A percentile compares a stretch with the other conserved stretches of the same genome.
These are phyloP conservation scores for Zelonia costaricensis DNA, from an alignment of 208 protist species.

Conservation along the genomic window DNA sequence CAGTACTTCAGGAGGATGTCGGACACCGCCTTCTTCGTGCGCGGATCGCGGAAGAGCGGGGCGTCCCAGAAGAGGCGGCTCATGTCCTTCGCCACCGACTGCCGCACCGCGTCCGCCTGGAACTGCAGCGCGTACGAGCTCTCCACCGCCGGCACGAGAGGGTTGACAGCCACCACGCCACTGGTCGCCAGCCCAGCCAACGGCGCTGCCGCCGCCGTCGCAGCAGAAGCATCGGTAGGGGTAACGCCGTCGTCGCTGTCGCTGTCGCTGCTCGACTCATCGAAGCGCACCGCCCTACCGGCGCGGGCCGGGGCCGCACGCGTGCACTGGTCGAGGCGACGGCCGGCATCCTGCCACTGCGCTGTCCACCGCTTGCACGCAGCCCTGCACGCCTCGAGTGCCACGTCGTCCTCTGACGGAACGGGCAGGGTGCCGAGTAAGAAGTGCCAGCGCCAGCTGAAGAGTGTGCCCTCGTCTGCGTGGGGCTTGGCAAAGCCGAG, in stretches of 20 bases:
- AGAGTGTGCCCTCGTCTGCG: slow-evolving; percentile 14
- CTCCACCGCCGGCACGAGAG: slow-evolving; percentile 43
- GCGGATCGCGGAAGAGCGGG: slow-evolving; percentile 36
- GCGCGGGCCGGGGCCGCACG: slow-evolving; percentile 11
- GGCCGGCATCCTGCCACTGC: slow-evolving; percentile 23
- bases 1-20: slow-evolving; percentile 72
- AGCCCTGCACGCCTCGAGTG: not conserved
- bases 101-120: slow-evolving; percentile 35
- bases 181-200: not conserved
- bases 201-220: not conserved
- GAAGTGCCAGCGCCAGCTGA: slow-evolving; percentile 52
- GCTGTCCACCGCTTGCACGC: slow-evolving; percentile 9
- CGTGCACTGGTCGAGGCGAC: slow-evolving; percentile 7
- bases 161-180: slow-evolving; percentile 38
- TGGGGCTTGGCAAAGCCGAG: slow-evolving; percentile 22
- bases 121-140: slow-evolving; percentile 71
- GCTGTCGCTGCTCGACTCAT: slow-evolving; percentile 25
- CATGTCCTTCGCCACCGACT: slow-evolving; percentile 60
- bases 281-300: slow-evolving; percentile 21
- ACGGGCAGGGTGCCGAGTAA: slow-evolving; percentile 42
- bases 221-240: not conserved
- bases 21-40: slow-evolving; percentile 37
- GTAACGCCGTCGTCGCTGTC: slow-evolving; percentile 18
- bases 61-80: slow-evolving; percentile 70
- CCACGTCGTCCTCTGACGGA: not conserved